A percentile compares a stretch with the other conserved stretches of the same genome.
Evolutionary conservation across 2,329 filamentous ascomycete genomes (phyloP).

Genomic region (Sclerotinia subarctica): DNA sequence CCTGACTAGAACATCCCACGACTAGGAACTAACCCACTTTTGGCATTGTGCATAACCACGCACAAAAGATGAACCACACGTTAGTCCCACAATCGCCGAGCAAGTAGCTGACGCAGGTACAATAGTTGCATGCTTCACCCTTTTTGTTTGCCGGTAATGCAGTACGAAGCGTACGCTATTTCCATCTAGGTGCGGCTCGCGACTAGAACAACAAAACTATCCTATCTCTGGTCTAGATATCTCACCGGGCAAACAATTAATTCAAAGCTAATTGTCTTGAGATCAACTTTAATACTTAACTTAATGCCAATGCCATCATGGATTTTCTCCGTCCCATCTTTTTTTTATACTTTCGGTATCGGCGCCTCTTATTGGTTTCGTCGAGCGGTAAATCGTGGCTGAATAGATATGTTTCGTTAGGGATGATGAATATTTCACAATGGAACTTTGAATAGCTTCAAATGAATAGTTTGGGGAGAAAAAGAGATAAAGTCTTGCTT

Average conservation of each 20-base stretch:
- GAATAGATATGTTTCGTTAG: not conserved
- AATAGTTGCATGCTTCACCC: constrained; percentile 17
- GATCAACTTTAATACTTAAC: not conserved
- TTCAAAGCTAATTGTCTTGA: not conserved
- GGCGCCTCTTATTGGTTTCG: constrained; percentile 2
- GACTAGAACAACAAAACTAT: constrained; percentile 3
- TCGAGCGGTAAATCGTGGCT: constrained; percentile 17
- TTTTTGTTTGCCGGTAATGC: constrained; percentile 18
- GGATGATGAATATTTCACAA: not conserved
- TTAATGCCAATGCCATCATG: constrained; percentile 2
- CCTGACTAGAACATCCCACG: constrained; percentile 9
- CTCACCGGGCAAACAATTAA: constrained; percentile 2
- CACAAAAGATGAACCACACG: constrained; percentile 17
- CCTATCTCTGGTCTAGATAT: not conserved
- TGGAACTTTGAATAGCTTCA: constrained; percentile 9
- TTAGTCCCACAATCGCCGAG: constrained; percentile 13
- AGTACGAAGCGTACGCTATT: not conserved
- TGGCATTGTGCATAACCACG: constrained; percentile 9
- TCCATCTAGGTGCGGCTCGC: constrained; percentile 15
- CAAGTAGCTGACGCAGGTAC: constrained; percentile 8
- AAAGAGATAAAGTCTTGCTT: not conserved
- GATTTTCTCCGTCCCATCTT: constrained; percentile 12
- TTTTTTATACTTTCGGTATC: constrained; percentile 11
- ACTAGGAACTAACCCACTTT: not conserved
- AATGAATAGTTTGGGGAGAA: not conserved